Conservation (phyloP, 352 stramenopile species). For the Pythium dissimile region DNA sequence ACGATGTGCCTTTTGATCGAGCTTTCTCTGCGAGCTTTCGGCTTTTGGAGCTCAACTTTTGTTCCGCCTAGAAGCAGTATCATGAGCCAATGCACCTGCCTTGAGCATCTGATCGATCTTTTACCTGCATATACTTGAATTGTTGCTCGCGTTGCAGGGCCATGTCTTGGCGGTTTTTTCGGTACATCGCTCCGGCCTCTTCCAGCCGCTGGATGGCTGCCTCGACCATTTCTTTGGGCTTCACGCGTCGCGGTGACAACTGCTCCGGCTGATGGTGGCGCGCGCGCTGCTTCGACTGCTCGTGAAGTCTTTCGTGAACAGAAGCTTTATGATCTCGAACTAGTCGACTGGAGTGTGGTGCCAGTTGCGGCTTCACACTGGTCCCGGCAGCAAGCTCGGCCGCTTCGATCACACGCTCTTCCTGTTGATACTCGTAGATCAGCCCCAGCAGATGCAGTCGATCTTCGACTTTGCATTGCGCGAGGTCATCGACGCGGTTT, state of each 20-base stretch:
- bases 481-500: conserved; percentile 43
- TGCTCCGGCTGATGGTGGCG: not conserved
- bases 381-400: conserved; percentile 1
- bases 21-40: conserved; percentile 34
- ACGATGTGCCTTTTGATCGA: not conserved
- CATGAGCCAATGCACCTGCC: no score
- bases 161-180: conserved; percentile 36
- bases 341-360: conserved; percentile 52
- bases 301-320: conserved; percentile 53
- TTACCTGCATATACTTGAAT: conserved; percentile 36
- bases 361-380: conserved; percentile 31
- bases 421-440: conserved; percentile 69
- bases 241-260: not conserved
- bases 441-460: conserved; percentile 61
- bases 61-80: conserved; percentile 22
- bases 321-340: conserved; percentile 20
- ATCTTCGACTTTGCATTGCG: conserved; percentile 63
- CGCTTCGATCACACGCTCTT: conserved; percentile 33
- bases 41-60: conserved; percentile 53
- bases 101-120: not conserved
- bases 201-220: conserved; percentile 35
- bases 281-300: conserved; percentile 30
- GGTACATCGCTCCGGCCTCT: conserved; percentile 34
- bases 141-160: conserved; percentile 29
- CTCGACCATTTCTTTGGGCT: conserved; percentile 6